These are phyloP conservation scores for Neonectria punicea DNA, from an alignment of 2,329 filamentous ascomycete species.

Conservation along the genomic window DNA sequence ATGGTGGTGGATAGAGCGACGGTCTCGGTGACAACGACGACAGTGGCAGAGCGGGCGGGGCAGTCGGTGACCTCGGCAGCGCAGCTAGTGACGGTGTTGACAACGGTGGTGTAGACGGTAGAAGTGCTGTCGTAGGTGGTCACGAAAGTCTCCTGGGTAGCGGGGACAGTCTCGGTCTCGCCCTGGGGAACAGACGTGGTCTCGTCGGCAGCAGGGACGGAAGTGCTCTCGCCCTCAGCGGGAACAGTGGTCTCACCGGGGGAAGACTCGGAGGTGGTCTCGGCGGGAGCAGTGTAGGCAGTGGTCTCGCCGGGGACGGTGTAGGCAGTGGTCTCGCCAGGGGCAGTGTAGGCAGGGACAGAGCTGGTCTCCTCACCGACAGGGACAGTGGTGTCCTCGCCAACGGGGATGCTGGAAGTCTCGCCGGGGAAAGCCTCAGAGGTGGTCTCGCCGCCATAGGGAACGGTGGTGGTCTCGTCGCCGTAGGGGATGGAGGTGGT, in stretches of 20 bases:
- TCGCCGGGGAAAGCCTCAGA: conserved; percentile 21
- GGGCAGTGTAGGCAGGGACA: conserved; percentile 15
- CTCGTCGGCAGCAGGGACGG: conserved; percentile 11
- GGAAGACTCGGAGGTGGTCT: conserved; percentile 29
- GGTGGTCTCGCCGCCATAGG: conserved; percentile 39
- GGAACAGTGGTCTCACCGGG: background rate
- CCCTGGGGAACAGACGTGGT: conserved; percentile 30
- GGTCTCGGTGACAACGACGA: conserved; percentile 62
- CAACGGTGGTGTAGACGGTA: conserved; percentile 61
- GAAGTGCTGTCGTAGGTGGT: conserved; percentile 58
- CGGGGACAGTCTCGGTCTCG: conserved; percentile 23
- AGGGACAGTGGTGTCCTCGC: background rate
- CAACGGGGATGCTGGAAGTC: conserved; percentile 19
- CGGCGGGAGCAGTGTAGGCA: conserved; percentile 12
- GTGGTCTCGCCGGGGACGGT: conserved; percentile 19
- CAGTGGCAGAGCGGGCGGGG: conserved; percentile 57
- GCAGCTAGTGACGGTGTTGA: conserved; percentile 63
- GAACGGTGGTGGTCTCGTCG: background rate
- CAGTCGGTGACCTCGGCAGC: conserved; percentile 60
- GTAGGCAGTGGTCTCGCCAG: conserved; percentile 26
- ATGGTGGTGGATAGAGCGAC: conserved; percentile 68
- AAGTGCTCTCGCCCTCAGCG: conserved; percentile 1
- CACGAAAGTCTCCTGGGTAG: conserved; percentile 33
- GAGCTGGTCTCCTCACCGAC: conserved; percentile 43
- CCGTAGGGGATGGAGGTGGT: conserved; percentile 11